These are phyloP conservation scores for Pseudoperonospora humuli DNA, from an alignment of 352 stramenopile genomes.

Conservation along the genomic window DNA sequence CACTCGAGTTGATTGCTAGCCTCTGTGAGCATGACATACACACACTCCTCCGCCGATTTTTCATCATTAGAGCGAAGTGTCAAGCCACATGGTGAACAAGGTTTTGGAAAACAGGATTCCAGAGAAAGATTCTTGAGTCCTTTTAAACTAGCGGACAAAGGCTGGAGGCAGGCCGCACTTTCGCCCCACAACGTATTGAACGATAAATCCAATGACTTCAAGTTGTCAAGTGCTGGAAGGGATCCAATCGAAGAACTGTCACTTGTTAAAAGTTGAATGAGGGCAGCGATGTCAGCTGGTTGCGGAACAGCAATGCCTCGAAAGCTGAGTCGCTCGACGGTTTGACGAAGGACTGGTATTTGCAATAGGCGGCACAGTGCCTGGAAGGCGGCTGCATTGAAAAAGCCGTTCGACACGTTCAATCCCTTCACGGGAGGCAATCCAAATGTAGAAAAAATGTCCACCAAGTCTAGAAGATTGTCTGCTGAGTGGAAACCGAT, in stretches of 20 bases:
- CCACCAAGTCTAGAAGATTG: conserved; percentile 43
- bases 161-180: conserved; percentile 25
- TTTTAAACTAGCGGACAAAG: conserved; percentile 31
- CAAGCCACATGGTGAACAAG: not conserved
- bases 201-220: conserved; percentile 54
- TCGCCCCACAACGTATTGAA: conserved; percentile 58
- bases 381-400: conserved; percentile 42
- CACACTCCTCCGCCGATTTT: conserved; percentile 7
- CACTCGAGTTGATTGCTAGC: conserved; percentile 30
- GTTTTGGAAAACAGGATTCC: conserved; percentile 44
- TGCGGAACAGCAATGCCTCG: conserved; percentile 43
- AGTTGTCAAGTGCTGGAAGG: conserved; percentile 19
- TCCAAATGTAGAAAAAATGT: conserved; percentile 29
- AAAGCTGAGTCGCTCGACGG: conserved; percentile 31
- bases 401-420: conserved; percentile 56
- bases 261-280: conserved; percentile 30
- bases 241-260: conserved; percentile 1
- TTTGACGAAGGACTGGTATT: conserved; percentile 25
- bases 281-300: conserved; percentile 31
- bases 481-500: conserved; percentile 46
- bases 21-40: conserved; percentile 29
- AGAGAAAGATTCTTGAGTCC: conserved; percentile 38
- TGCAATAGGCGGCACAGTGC: conserved; percentile 40
- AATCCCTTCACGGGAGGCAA: conserved; percentile 36
- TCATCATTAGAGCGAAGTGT: not conserved